phyloP scores from a whole-genome alignment of 2,329 filamentous ascomycete genomes.

The Monascus ruber region DNA sequence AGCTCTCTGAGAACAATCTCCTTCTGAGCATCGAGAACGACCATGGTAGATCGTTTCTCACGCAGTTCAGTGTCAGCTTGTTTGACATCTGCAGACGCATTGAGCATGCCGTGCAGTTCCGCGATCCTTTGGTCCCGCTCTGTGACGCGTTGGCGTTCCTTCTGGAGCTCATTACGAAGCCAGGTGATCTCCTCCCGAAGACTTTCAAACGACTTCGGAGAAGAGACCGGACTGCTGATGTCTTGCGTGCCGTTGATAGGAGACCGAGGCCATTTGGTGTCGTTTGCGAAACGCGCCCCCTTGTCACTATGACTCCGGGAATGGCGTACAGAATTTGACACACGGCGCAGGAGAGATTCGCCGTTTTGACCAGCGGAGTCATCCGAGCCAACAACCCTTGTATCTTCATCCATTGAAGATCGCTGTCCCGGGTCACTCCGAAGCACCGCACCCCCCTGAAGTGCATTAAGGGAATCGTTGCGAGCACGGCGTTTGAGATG shows the following conservation, averaged over 20 bases:
- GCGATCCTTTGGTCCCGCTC: slow-evolving; percentile 79
- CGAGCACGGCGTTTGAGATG: slow-evolving; percentile 15
- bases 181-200: slow-evolving; percentile 51
- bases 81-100: slow-evolving; percentile 52
- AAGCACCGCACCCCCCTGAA: slow-evolving; percentile 42
- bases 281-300: slow-evolving; percentile 46
- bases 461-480: slow-evolving; percentile 40
- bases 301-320: slow-evolving; percentile 73
- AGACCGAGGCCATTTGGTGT: slow-evolving; percentile 60
- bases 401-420: slow-evolving; percentile 91
- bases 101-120: slow-evolving; percentile 56
- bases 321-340: slow-evolving; percentile 90
- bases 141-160: slow-evolving; percentile 71
- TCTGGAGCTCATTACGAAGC: slow-evolving; percentile 61
- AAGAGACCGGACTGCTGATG: slow-evolving; percentile 61
- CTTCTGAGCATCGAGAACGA: slow-evolving; percentile 82
- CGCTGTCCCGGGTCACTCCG: slow-evolving; percentile 69
- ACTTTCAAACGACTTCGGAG: slow-evolving; percentile 31
- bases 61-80: slow-evolving; percentile 76
- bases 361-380: slow-evolving; percentile 44
- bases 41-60: slow-evolving; percentile 92
- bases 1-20: slow-evolving; percentile 92
- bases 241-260: slow-evolving; percentile 48
- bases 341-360: slow-evolving; percentile 71
- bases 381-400: slow-evolving; percentile 74